Evolutionary conservation across 495 filamentous ascomycete species (phyloP), one percentile per base, ranked within the genome.

Genomic region (Daldinia loculata): DNA sequence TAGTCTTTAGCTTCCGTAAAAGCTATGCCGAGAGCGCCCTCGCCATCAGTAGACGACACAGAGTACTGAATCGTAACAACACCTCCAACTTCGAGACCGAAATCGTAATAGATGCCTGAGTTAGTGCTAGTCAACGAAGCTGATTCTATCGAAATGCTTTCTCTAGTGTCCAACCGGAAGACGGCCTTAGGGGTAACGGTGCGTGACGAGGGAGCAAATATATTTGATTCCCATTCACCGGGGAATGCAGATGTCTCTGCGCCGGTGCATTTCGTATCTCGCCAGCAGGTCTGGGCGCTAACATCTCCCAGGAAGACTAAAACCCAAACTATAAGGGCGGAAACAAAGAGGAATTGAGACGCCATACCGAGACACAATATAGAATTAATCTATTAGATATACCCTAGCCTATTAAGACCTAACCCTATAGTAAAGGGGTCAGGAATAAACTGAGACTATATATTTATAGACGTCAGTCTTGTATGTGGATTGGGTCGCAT

Each of bases 1-100:
- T 83, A 90, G 58, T 89, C 84, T 67, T 86, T 89, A 1, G 84
- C 85, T 76, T 90, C 89, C 4, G 85, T 84, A 71, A 90, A 90
- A 5, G 88, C 88, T 12, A 91, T 76, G 0, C 88, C 87, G 7
- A 91, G 71, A 0, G 80, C 74, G 4, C 85, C 87, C 6, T 72
- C 72, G 5, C 80, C 82, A 5, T 78, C 80, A 14, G 57, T 67
- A 27, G 66, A 63, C 32, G 57, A 62, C 2, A 84, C 74, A 12
- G 79, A 76, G 58, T 85, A 89, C 6, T 82, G 69, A 17, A 89
- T 67, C 9, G 83, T 83, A 17, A 87, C 75, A 56, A 89, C 81
- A 8, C 87, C 87, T 17, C 88, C 87, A 36, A 89, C 86, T 72
- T 89, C 86, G 22, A 82, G 80, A 19, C 86, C 87, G 65, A 89